Evolutionary conservation across 176 grass and related monocot genomes (phyloP), one percentile per base, ranked within the genome.

Genomic region (Leersia perrieri): DNA sequence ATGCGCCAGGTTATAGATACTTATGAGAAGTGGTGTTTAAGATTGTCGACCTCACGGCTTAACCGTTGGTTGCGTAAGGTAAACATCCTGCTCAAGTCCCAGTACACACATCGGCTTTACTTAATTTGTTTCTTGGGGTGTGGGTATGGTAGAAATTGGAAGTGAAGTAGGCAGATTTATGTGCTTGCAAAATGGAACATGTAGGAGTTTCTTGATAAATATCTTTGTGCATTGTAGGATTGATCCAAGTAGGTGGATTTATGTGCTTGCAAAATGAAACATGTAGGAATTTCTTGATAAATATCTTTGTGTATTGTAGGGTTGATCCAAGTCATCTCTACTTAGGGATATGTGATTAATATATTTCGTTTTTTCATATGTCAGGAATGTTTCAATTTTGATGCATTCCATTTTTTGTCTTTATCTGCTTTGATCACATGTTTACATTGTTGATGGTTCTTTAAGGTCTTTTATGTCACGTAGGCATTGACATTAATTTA

Each of bases 21-120:
- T 33, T 98, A 93, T 63, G 78, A 88, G 81, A 95, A 91, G 63
- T 98, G 96, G 96, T 93, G 96, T 78, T 87, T 93, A 73, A 92
- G 95, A 80, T 86, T 98, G 67, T 84, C 90, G 72, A 98, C 96
- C n/a, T 91, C 92, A 42, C 70, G 90, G 7, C 84, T 98, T 33
- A 98, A 98, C 74, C 92, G 96, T 62, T 98, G 96, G 96, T 88
- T 98, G 77, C 81, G 86, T 23, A 98, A 98, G 96, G 96, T 98
- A 93, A 87, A 63, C 7, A 35, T 74, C 31, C 11, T 51, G 10
- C 22, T 58, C 53, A 58, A 25, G 53, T 25, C 22, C 23, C 8
- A 23, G 22, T 23, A n/a, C 53, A 62, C 55, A 58, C 16, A 39
- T 7, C 45, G 40, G 14, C 4, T 27, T 72, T 77, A 60, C 26